Evolutionary conservation across 139 green algal genomes (phyloP), one percentile per base, ranked within the genome.

Genomic region (Chlamydomonas incerta): DNA sequence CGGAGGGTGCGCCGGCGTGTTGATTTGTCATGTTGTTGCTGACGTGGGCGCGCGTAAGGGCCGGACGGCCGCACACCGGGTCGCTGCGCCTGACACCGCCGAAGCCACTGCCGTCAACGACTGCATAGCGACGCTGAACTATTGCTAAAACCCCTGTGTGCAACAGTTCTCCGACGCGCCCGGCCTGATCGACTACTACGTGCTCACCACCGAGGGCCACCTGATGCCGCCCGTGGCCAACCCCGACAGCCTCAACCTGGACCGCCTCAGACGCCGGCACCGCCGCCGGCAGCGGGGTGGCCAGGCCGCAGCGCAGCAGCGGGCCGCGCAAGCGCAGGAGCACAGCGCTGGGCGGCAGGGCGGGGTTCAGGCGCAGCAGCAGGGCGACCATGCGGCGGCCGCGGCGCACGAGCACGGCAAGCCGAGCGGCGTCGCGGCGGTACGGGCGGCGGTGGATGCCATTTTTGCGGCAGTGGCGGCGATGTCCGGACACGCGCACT

Each of bases 121-220:
- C n/a, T n/a, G n/a, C n/a, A n/a, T n/a, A n/a, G n/a, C n/a, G n/a
- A n/a, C n/a, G n/a, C n/a, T n/a, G n/a, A n/a, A n/a, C n/a, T n/a
- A n/a, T n/a, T n/a, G n/a, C n/a, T n/a, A n/a, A n/a, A n/a, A n/a
- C n/a, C n/a, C n/a, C n/a, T n/a, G n/a, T n/a, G n/a, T n/a, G n/a
- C n/a, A 28, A 10, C 62, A 17, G 10, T 68, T 33, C 62, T 85
- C 82, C 10, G 88, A 93, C 23, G 83, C 87, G 2, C 83, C 89
- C 0, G 70, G 72, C 31, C 67, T 93, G 28, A 87, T 89, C 47
- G 83, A 94, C 73, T 89, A 92, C 73, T 94, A 93, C 73, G 35
- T 96, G 0, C 89, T 96, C 57, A 88, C 83, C 37, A 96, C 93
- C 0, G 93, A 96, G 88, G 94, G 93, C 24, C 94, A 97, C 85